Percentiles rank a stretch among this genome's conserved stretches.
These are phyloP conservation scores for Aureobasidium uvarum DNA, from an alignment of 2,329 filamentous ascomycete species.

Conservation along the genomic window DNA sequence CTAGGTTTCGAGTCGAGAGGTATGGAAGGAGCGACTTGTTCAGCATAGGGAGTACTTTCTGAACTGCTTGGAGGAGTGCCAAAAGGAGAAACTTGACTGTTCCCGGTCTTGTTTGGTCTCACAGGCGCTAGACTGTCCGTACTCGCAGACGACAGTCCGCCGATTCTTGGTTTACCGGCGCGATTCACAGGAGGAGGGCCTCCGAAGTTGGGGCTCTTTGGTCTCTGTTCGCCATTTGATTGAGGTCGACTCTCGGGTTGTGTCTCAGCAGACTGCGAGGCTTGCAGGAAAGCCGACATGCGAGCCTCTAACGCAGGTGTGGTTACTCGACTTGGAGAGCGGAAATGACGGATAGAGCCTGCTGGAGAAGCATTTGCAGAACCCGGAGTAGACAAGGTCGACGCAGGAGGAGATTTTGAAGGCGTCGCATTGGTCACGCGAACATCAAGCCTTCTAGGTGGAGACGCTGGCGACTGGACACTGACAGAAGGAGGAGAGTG, in stretches of 20 bases:
- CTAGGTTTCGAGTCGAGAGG: constrained; percentile 11
- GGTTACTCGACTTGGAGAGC: constrained; percentile 42
- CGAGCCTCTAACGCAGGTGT: constrained; percentile 46
- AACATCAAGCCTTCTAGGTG: constrained; percentile 49
- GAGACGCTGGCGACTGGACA: constrained; percentile 68
- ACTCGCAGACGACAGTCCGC: constrained; percentile 42
- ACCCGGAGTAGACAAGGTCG: constrained; percentile 31
- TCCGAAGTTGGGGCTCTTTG: constrained; percentile 36
- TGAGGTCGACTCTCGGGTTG: constrained; percentile 1
- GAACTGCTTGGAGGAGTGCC: constrained; percentile 78
- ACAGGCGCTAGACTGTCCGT: constrained; percentile 32
- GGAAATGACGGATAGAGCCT: constrained; percentile 35
- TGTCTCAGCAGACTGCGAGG: constrained; percentile 29
- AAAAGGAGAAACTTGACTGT: constrained; percentile 64
- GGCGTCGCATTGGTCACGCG: constrained; percentile 24
- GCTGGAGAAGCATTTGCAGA: constrained; percentile 33
- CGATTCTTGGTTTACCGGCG: constrained; percentile 71
- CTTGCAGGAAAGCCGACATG: constrained; percentile 38
- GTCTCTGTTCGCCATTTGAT: not conserved
- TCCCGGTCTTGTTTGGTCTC: not conserved
- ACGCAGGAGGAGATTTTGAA: constrained; percentile 23
- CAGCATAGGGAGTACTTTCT: constrained; percentile 48
- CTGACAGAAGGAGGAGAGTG: constrained; percentile 64
- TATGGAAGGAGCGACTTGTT: not conserved
- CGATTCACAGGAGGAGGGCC: constrained; percentile 75